These are phyloP conservation scores for Ramalina intermedia DNA, from an alignment of 495 filamentous ascomycete species.

Conservation along the genomic window DNA sequence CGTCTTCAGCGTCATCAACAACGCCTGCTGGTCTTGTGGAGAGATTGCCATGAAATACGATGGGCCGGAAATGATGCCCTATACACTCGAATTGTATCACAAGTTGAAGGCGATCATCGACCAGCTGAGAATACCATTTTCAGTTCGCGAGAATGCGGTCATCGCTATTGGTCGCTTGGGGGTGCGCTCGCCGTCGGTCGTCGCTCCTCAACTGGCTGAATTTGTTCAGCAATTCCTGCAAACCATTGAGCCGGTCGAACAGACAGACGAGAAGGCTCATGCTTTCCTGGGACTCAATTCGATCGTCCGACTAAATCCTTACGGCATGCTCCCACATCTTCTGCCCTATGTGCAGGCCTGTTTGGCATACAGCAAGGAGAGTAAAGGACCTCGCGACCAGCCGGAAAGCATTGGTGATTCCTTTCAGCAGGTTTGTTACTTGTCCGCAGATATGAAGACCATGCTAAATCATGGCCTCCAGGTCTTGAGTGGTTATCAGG, in stretches of 20 bases:
- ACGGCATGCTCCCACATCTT: conserved; percentile 78
- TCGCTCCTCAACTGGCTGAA: conserved; percentile 67
- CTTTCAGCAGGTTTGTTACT: conserved; percentile 34
- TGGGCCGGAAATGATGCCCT: conserved; percentile 64
- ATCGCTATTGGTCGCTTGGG: conserved; percentile 86
- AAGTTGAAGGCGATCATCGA: conserved; percentile 64
- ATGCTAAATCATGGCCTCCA: conserved; percentile 19
- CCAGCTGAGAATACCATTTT: conserved; percentile 73
- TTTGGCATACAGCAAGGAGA: conserved; percentile 53
- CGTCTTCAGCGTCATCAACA: conserved; percentile 86
- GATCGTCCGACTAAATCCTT: conserved; percentile 73
- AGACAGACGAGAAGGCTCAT: conserved; percentile 87
- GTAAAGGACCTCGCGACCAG: conserved; percentile 27
- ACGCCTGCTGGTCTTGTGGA: conserved; percentile 93
- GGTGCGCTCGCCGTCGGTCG: conserved; percentile 56
- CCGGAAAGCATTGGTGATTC: conserved; percentile 37
- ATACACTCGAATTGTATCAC: conserved; percentile 59
- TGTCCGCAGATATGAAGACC: not conserved
- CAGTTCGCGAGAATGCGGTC: conserved; percentile 86
- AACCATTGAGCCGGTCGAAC: conserved; percentile 69
- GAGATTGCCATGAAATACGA: conserved; percentile 78
- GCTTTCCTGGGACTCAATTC: conserved; percentile 82
- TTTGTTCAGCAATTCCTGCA: conserved; percentile 72
- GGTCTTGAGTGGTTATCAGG: conserved; percentile 71
- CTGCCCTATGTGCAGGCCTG: conserved; percentile 74